phyloP scores from a whole-genome alignment of 768 basidiomycete genomes.

The Postia placenta region DNA sequence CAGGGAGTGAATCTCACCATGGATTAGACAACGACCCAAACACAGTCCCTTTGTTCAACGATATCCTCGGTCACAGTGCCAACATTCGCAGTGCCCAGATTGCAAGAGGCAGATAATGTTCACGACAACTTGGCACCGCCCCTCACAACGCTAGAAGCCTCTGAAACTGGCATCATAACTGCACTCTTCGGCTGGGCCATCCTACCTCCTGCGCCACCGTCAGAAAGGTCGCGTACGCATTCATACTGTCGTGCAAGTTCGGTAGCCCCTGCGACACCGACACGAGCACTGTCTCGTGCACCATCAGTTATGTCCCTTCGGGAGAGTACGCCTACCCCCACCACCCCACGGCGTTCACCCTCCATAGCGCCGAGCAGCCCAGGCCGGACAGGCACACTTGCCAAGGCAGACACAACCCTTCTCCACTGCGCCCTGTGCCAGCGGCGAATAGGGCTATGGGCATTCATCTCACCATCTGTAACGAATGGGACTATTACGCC shows the following conservation, averaged over 20 bases:
- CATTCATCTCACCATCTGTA: conserved; percentile 36
- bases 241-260: conserved; percentile 24
- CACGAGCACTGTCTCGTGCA: conserved; percentile 24
- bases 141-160: conserved; percentile 18
- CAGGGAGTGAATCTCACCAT: neutral
- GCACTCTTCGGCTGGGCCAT: conserved; percentile 47
- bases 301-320: conserved; percentile 24
- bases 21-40: conserved; percentile 49
- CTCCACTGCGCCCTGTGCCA: conserved; percentile 68
- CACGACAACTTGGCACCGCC: neutral
- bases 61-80: conserved; percentile 26
- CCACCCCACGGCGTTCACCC: conserved; percentile 13
- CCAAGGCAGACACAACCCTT: conserved; percentile 40
- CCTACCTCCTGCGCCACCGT: conserved; percentile 23
- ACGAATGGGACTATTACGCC: conserved; percentile 4
- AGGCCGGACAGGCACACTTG: neutral
- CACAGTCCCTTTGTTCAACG: conserved; percentile 44
- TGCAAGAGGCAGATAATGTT: conserved; percentile 1
- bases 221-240: conserved; percentile 7
- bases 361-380: conserved; percentile 5
- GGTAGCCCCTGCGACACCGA: conserved; percentile 20
- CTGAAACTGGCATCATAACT: conserved; percentile 33
- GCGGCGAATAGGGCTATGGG: conserved; percentile 77
- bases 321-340: conserved; percentile 14
- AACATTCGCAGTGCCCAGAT: conserved; percentile 3